These are phyloP conservation scores for Hypoxylon fuscum DNA, from an alignment of 495 filamentous ascomycete species.

Conservation along the genomic window DNA sequence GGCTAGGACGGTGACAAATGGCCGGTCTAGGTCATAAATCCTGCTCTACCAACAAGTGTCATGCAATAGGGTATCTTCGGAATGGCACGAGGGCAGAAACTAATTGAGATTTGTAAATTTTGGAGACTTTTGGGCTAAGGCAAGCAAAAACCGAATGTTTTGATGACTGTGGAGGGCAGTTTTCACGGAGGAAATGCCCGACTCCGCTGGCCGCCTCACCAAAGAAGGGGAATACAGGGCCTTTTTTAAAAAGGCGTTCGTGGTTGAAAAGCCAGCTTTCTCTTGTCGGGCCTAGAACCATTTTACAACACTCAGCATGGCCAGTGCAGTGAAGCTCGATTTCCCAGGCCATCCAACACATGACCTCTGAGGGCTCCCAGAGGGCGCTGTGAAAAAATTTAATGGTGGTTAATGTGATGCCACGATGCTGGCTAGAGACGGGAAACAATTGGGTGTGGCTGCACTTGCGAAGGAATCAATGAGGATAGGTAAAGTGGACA, in stretches of 20 bases:
- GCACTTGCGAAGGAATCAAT: slow-evolving; percentile 32
- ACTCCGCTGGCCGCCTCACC: slow-evolving; percentile 40
- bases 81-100: slow-evolving; percentile 38
- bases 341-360: slow-evolving; percentile 15
- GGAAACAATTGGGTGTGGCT: slow-evolving; percentile 32
- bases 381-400: slow-evolving; percentile 23
- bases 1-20: slow-evolving; percentile 27
- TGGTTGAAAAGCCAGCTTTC: slow-evolving; percentile 21
- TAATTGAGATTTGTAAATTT: slow-evolving; percentile 41
- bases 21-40: slow-evolving; percentile 29
- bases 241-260: slow-evolving; percentile 24
- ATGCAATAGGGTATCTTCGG: slow-evolving; percentile 33
- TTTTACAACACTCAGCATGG: slow-evolving; percentile 24
- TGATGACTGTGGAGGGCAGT: slow-evolving; percentile 43
- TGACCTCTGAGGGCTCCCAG: slow-evolving; percentile 6
- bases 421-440: slow-evolving; percentile 28
- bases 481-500: slow-evolving; percentile 32
- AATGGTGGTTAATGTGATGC: slow-evolving; percentile 41
- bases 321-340: slow-evolving; percentile 17
- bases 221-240: slow-evolving; percentile 39
- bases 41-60: slow-evolving; percentile 31
- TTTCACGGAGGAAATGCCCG: slow-evolving; percentile 42
- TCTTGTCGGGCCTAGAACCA: slow-evolving; percentile 16
- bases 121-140: slow-evolving; percentile 41
- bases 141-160: slow-evolving; percentile 41